phyloP scores from a whole-genome alignment of 2,329 filamentous ascomycete genomes.

The Geoglossum cookeanum region DNA sequence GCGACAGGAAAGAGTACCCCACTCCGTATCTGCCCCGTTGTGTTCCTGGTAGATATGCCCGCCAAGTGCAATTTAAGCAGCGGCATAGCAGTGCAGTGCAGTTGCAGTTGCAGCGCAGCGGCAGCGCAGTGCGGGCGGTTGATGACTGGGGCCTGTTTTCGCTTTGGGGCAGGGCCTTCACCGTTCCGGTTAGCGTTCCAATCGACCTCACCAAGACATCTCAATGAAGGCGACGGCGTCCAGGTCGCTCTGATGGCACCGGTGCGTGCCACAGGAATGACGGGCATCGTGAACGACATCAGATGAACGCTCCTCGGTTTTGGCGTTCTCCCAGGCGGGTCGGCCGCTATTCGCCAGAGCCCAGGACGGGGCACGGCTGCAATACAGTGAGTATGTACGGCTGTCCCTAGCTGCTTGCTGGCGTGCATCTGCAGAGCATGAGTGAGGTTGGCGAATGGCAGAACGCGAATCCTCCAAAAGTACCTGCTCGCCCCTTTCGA shows the following conservation, averaged over 20 bases:
- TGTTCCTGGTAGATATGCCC: no score
- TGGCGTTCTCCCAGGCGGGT: background rate
- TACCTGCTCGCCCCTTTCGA: background rate
- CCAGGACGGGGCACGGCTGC: background rate
- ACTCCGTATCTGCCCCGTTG: no score
- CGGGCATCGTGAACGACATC: background rate
- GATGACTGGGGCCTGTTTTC: background rate
- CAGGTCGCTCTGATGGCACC: background rate
- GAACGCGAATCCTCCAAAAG: background rate
- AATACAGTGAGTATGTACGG: background rate
- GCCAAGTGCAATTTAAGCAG: background rate
- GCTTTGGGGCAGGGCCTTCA: background rate
- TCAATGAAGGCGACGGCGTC: background rate
- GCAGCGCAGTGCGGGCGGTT: background rate
- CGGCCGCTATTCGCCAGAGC: background rate
- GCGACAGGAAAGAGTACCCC: no score
- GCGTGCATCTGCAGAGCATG: slow-evolving; percentile 2
- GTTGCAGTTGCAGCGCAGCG: background rate
- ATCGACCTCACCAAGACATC: background rate
- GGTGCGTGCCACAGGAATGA: background rate
- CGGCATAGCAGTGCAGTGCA: background rate
- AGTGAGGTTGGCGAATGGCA: background rate
- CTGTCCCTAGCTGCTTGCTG: slow-evolving; percentile 2
- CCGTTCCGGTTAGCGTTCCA: background rate
- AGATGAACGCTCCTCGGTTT: background rate